Conservation (phyloP, 768 basidiomycete species). For the Boletus fagicola region DNA sequence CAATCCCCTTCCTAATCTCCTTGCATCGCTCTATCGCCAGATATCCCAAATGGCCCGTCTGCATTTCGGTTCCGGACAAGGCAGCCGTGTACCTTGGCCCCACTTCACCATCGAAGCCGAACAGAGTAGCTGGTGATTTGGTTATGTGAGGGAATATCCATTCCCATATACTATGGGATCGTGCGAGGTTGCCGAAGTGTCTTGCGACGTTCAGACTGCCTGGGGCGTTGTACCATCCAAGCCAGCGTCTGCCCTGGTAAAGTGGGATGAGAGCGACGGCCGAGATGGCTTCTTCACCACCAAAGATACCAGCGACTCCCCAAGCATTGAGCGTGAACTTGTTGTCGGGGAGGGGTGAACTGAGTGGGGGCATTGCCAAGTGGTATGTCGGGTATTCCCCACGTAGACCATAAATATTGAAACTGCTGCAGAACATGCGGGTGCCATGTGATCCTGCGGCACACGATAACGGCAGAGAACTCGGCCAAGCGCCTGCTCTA, state of each 20-base stretch:
- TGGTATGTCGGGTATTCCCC: background rate
- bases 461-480: background rate
- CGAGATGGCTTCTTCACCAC: conserved; percentile 34
- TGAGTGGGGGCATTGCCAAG: conserved; percentile 14
- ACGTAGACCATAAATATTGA: background rate
- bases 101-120: conserved; percentile 24
- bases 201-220: conserved; percentile 32
- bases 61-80: conserved; percentile 28
- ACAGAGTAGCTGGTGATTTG: conserved; percentile 20
- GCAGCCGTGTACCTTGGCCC: conserved; percentile 29
- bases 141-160: conserved; percentile 24
- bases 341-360: conserved; percentile 4
- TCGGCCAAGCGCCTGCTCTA: background rate
- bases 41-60: conserved; percentile 32
- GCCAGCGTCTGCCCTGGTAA: conserved; percentile 28
- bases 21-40: conserved; percentile 23
- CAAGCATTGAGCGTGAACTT: conserved; percentile 27
- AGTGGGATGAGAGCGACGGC: conserved; percentile 33
- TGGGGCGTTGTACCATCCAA: conserved; percentile 37
- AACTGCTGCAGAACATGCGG: background rate
- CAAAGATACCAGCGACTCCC: conserved; percentile 36
- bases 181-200: conserved; percentile 29
- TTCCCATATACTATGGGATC: conserved; percentile 19
- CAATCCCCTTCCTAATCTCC: background rate
- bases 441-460: background rate